These are phyloP conservation scores for Citrus australasica DNA, from an alignment of 345 rosid species.

Conservation along the genomic window DNA sequence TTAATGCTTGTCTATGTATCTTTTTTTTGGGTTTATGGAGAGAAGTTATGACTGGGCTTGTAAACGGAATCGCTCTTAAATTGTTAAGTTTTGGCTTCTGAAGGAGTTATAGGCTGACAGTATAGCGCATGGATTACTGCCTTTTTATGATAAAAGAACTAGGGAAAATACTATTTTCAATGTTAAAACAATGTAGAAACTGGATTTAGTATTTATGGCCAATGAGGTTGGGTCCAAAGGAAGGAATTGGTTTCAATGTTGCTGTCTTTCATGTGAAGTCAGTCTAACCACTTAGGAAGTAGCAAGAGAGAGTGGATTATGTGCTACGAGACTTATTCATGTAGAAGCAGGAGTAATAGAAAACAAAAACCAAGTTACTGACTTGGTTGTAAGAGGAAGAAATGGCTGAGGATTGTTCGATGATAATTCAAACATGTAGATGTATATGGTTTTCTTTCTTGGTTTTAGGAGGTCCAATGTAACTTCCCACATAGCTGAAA, in stretches of 20 bases:
- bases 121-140: background rate
- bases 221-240: background rate
- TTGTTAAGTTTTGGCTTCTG: background rate
- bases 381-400: background rate
- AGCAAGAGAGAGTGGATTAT: background rate
- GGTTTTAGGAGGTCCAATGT: background rate
- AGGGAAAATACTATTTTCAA: background rate
- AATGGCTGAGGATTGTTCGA: background rate
- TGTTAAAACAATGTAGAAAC: background rate
- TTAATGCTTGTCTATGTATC: background rate
- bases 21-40: background rate
- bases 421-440: background rate
- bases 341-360: background rate
- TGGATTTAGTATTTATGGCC: background rate
- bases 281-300: background rate
- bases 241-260: background rate
- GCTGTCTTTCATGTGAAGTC: background rate
- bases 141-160: background rate
- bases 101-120: background rate
- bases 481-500: background rate
- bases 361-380: background rate
- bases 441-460: background rate
- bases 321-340: background rate
- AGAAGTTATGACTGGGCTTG: background rate
- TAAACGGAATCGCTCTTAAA: background rate